These are phyloP conservation scores for Lachancea sp. DNA, from an alignment of 805 yeast genomes.

Conservation along the genomic window DNA sequence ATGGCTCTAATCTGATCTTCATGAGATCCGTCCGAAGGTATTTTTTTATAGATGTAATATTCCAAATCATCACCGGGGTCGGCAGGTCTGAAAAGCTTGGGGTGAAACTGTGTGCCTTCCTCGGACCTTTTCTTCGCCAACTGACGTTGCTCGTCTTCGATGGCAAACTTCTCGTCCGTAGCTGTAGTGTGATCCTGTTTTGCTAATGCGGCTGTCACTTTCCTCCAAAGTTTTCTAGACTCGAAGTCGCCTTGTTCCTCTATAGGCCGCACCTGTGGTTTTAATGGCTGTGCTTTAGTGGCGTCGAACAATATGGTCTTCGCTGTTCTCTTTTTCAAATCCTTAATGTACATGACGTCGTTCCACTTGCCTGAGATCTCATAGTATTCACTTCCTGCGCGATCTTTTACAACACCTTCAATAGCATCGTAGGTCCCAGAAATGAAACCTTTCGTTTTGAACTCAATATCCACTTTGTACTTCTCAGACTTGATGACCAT, in stretches of 20 bases:
- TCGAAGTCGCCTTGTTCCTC: constrained; percentile 76
- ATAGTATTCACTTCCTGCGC: constrained; percentile 49
- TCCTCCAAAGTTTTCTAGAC: constrained; percentile 75
- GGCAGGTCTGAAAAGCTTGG: constrained; percentile 60
- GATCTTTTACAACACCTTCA: constrained; percentile 60
- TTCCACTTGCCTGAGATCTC: constrained; percentile 91
- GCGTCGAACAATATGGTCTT: constrained; percentile 57
- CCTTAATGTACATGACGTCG: constrained; percentile 66
- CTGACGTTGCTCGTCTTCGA: constrained; percentile 81
- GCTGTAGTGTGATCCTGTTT: constrained; percentile 74
- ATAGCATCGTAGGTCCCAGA: constrained; percentile 89
- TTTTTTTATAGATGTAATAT: constrained; percentile 58
- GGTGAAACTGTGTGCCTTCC: constrained; percentile 74
- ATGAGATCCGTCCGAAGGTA: constrained; percentile 45
- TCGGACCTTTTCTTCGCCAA: constrained; percentile 67
- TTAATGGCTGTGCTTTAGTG: constrained; percentile 40
- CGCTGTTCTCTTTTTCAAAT: constrained; percentile 41
- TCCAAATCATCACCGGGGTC: constrained; percentile 47
- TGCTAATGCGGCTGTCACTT: constrained; percentile 77
- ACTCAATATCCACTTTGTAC: constrained; percentile 75
- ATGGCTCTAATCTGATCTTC: constrained; percentile 50
- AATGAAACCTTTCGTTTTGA: constrained; percentile 90
- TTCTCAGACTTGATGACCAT: constrained; percentile 63
- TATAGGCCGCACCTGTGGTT: constrained; percentile 72
- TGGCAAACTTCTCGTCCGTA: constrained; percentile 78